Evolutionary conservation across 495 filamentous ascomycete genomes (phyloP).

Genomic region (Thozetella sp.): DNA sequence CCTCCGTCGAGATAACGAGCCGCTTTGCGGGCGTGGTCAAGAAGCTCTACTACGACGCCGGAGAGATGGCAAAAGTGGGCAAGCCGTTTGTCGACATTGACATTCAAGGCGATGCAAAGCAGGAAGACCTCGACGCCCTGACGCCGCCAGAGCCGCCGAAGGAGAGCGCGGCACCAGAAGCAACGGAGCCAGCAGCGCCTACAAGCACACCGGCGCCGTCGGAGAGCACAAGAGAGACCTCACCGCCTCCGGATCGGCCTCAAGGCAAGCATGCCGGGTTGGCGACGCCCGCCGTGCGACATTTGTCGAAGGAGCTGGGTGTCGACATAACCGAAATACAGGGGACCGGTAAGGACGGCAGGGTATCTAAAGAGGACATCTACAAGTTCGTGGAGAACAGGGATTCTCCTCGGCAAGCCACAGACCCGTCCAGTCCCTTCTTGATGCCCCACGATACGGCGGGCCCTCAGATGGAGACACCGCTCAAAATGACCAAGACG

Average conservation of each 20-base stretch:
- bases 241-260: conserved; percentile 1
- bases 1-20: conserved; percentile 97
- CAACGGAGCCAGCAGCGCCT: no score
- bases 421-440: background rate
- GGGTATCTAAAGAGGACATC: conserved; percentile 95
- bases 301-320: conserved; percentile 75
- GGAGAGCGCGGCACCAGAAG: background rate
- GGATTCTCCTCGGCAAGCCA: conserved; percentile 20
- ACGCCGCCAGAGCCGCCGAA: conserved; percentile 28
- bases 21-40: conserved; percentile 94
- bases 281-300: conserved; percentile 92
- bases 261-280: conserved; percentile 63
- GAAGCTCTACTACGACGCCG: conserved; percentile 92
- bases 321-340: conserved; percentile 74
- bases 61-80: conserved; percentile 94
- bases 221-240: background rate
- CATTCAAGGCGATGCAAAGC: conserved; percentile 54
- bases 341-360: conserved; percentile 90
- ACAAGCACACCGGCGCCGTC: background rate
- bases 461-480: conserved; percentile 63
- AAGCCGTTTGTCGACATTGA: conserved; percentile 83
- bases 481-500: conserved; percentile 68
- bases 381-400: conserved; percentile 61
- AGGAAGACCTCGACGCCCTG: conserved; percentile 45
- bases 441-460: conserved; percentile 21